phyloP scores from a whole-genome alignment of 1,284 basidiomycete species.

The Tremellales sp. region DNA sequence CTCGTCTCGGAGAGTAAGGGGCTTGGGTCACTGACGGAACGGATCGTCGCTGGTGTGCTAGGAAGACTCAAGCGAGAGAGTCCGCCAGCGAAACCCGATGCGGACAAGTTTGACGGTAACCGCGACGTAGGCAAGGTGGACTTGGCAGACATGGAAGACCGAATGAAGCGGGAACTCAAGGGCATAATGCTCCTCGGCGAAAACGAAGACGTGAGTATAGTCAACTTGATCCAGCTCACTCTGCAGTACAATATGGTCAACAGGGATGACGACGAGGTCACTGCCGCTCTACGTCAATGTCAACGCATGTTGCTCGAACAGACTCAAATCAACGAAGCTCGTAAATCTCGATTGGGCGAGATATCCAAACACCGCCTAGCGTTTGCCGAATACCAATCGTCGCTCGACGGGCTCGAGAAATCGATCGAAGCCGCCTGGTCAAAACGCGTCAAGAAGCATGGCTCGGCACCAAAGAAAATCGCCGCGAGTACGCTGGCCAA shows the following conservation, averaged over 20 bases:
- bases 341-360: conserved; percentile 66
- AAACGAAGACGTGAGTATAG: conserved; percentile 50
- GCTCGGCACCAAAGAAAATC: conserved; percentile 66
- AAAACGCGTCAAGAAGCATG: conserved; percentile 51
- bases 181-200: conserved; percentile 53
- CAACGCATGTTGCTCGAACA: conserved; percentile 77
- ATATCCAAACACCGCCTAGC: conserved; percentile 84
- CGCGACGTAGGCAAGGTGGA: conserved; percentile 41
- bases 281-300: conserved; percentile 79
- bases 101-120: conserved; percentile 7
- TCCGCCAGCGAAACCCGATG: conserved; percentile 44
- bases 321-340: conserved; percentile 72
- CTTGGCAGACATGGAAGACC: conserved; percentile 54
- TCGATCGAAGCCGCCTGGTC: conserved; percentile 58
- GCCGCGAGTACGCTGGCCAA: conserved; percentile 52
- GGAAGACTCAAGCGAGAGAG: conserved; percentile 14
- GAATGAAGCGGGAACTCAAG: conserved; percentile 54
- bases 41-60: conserved; percentile 69
- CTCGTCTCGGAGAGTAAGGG: conserved; percentile 41
- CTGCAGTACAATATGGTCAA: conserved; percentile 67
- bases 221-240: neutral
- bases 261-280: conserved; percentile 87
- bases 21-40: conserved; percentile 42
- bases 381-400: conserved; percentile 79
- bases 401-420: conserved; percentile 76